Evolutionary conservation across 164 flowering plant species (phyloP), one percentile per base, ranked within the genome.

Genomic region (Vitis amurensis): DNA sequence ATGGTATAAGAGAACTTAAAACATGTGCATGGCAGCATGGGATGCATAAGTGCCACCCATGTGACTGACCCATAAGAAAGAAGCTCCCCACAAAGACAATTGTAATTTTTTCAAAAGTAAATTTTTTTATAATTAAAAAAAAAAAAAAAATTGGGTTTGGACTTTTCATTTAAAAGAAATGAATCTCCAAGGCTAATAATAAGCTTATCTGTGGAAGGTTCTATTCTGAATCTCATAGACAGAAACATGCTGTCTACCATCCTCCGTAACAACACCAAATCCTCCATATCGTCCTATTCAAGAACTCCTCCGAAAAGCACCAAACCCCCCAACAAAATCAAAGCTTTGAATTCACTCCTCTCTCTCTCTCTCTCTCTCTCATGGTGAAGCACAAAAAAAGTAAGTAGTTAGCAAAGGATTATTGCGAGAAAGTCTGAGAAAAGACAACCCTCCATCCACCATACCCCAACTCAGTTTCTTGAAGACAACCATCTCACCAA

Each of bases 401-500:
- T 63, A 71, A 71, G 74, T 71, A 61, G 79, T 66, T 75, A 75
- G 76, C 63, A 68, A 23, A 9, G 8, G 68, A 61, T 70, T 65
- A 30, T 1, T 64, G 64, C 55, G 15, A 29, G 50, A 14, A 9
- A 64, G 9, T 13, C 56, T 71, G 87, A 84, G 71, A 77, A 77
- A 77, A 69, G 84, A 83, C 89, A 76, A 69, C 76, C 51, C 87
- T 82, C 83, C 85, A 66, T 71, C 78, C 71, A 71, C 76, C 84
- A 52, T 61, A 78, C 80, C 65, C 70, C 53, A 61, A 65, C 30
- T 65, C 71, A 66, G 72, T 67, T 74, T 68, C 74, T 63, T 79
- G 27, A 75, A 74, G 86, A 78, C 61, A 89, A 75, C 81, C 77
- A 69, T 74, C 68, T 75, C 86, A 85, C 89, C 88, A 86, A 85